Percentiles rank a stretch among this genome's conserved stretches.
Conservation (phyloP, 805 yeast genomes). For the Wickerhamiella alocasiicola region DNA sequence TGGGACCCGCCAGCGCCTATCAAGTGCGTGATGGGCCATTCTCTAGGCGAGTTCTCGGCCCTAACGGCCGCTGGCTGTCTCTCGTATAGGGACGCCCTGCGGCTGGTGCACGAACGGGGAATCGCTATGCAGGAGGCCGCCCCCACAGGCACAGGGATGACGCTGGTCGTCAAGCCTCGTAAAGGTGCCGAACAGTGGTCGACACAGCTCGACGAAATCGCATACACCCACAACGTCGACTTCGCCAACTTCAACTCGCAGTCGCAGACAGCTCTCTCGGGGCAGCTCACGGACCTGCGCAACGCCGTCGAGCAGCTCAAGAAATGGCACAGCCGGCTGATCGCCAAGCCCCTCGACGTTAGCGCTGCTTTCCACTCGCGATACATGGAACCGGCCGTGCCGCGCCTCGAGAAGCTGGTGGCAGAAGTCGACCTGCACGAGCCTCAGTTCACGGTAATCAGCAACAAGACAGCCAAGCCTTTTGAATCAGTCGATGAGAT, state of each 20-base stretch:
- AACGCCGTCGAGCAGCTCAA: constrained; percentile 21
- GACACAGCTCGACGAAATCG: constrained; percentile 11
- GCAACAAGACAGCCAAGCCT: constrained; percentile 27
- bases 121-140: constrained; percentile 34
- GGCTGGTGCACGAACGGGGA: constrained; percentile 36
- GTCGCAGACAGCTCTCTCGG: constrained; percentile 36
- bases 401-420: constrained; percentile 24
- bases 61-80: constrained; percentile 30
- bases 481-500: constrained; percentile 24
- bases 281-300: constrained; percentile 26
- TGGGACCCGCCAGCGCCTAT: constrained; percentile 7
- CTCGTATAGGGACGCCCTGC: constrained; percentile 29
- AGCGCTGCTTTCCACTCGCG: constrained; percentile 40
- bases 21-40: constrained; percentile 32
- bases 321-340: constrained; percentile 20
- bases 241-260: constrained; percentile 39
- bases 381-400: constrained; percentile 30
- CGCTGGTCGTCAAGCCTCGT: constrained; percentile 15
- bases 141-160: constrained; percentile 21
- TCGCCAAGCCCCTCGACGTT: constrained; percentile 31
- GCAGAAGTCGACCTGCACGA: constrained; percentile 16
- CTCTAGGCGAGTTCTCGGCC: constrained; percentile 41
- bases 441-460: constrained; percentile 19
- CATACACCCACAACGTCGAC: constrained; percentile 21
- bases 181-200: constrained; percentile 11